Conservation (phyloP, 2,329 filamentous ascomycete species). For the Pseudocercospora vitis region DNA sequence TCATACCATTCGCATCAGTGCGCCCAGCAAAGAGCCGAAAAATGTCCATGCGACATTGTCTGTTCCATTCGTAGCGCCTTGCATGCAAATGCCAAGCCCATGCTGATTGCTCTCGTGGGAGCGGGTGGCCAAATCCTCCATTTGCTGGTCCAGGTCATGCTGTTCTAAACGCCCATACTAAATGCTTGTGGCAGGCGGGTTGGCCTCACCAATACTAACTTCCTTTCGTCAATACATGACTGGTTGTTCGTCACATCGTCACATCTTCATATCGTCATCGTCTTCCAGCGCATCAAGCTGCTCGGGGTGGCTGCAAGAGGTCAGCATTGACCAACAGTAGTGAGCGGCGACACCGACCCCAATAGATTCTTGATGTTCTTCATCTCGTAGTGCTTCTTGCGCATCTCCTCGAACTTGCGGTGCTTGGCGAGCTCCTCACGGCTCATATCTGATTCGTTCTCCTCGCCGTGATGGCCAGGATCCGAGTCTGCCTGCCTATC, state of each 20-base stretch:
- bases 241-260: not conserved
- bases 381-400: constrained; percentile 99
- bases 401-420: constrained; percentile 80
- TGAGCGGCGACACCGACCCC: constrained; percentile 55
- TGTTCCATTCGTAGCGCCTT: not conserved
- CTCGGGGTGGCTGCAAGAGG: constrained; percentile 42
- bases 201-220: not conserved
- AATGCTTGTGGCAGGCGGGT: constrained; percentile 1
- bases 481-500: constrained; percentile 51
- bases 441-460: constrained; percentile 55
- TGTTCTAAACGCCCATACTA: constrained; percentile 1
- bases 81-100: not conserved
- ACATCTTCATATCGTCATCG: constrained; percentile 41
- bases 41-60: not conserved
- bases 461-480: constrained; percentile 58
- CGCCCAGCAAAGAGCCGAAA: not conserved
- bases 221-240: not conserved
- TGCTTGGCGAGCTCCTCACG: constrained; percentile 86
- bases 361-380: constrained; percentile 85
- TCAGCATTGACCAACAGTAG: constrained; percentile 19
- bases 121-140: constrained; percentile 3
- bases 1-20: not conserved
- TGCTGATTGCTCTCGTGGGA: not conserved
- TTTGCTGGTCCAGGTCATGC: not conserved
- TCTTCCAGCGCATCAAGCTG: constrained; percentile 43